Evolutionary conservation across 2,329 filamentous ascomycete genomes (phyloP), one percentile per base, ranked within the genome.

Genomic region (Leptographium flavum): DNA sequence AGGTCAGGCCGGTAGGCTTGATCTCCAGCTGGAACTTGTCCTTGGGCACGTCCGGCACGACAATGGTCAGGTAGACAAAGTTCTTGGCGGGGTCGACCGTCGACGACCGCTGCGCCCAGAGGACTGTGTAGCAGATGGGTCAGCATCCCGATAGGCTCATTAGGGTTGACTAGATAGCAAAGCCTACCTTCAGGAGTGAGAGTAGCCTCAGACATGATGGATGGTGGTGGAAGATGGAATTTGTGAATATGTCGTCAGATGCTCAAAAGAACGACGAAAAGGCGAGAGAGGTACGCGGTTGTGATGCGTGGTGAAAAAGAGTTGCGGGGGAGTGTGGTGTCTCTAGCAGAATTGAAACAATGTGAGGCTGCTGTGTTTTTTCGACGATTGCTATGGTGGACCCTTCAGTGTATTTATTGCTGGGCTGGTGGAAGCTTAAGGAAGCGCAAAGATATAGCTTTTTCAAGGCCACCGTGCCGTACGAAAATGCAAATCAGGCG

Each of bases 91-190:
- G 63, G 45, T 95, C 88, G 55, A 71, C 71, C 56, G 66, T 70
- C 60, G 81, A 92, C 39, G 90, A 96, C 73, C 92, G 88, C 73
- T 98, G 92, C 54, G 92, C 90, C 92, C 92, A 98, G 66, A 87
- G 83, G 57, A 98, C 92, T 96, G 30, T 1, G 22, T 15, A 33
- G 7, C 6, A n/a, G 15, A 28, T 17, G 17, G 10, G 22, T 27
- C n/a, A n/a, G n/a, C n/a, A n/a, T n/a, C n/a, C n/a, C n/a, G n/a
- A n/a, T n/a, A n/a, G n/a, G n/a, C n/a, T n/a, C n/a, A n/a, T n/a
- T n/a, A n/a, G n/a, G n/a, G n/a, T n/a, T n/a, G n/a, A n/a, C n/a
- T n/a, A n/a, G n/a, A n/a, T n/a, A n/a, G n/a, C n/a, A n/a, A n/a
- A n/a, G n/a, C 63, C 52, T 60, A 66, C 64, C 63, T 58, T 66